Percentiles rank a stretch among this genome's conserved stretches.
These are phyloP conservation scores for Blumeriella jaapii DNA, from an alignment of 2,329 filamentous ascomycete species.

Conservation along the genomic window DNA sequence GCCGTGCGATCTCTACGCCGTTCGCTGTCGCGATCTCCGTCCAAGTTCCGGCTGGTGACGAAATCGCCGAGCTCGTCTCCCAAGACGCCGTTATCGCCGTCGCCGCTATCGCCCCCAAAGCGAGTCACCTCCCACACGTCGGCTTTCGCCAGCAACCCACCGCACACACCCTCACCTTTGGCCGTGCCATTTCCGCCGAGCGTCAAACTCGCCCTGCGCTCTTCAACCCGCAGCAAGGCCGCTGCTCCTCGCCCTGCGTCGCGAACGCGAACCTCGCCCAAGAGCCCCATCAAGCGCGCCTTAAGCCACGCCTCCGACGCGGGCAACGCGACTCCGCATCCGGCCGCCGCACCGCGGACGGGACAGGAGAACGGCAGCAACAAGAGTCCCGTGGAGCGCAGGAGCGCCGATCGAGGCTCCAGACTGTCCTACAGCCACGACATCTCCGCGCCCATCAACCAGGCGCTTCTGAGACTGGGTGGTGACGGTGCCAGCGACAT, in stretches of 20 bases:
- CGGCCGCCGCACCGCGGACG: constrained; percentile 11
- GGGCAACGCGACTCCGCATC: constrained; percentile 49
- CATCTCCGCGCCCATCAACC: constrained; percentile 37
- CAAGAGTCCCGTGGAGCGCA: constrained; percentile 33
- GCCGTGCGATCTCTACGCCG: constrained; percentile 74
- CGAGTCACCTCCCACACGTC: constrained; percentile 36
- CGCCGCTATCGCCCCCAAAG: constrained; percentile 37
- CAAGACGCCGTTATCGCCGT: constrained; percentile 47
- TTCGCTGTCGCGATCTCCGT: constrained; percentile 87
- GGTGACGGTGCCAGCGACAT: constrained; percentile 33
- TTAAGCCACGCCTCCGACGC: constrained; percentile 55
- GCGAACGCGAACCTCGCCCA: constrained; percentile 59
- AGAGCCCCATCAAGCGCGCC: constrained; percentile 70
- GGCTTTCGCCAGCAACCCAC: constrained; percentile 21
- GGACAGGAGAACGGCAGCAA: constrained; percentile 34
- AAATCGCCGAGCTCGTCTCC: constrained; percentile 33
- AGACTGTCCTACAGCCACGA: constrained; percentile 38
- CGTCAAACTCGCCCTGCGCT: constrained; percentile 54
- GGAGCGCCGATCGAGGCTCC: constrained; percentile 39
- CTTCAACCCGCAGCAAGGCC: constrained; percentile 48
- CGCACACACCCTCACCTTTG: constrained; percentile 39
- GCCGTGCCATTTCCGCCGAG: constrained; percentile 56
- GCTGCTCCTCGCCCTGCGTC: constrained; percentile 41
- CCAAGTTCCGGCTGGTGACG: constrained; percentile 63
- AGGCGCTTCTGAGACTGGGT: constrained; percentile 37